Evolutionary conservation across 495 filamentous ascomycete genomes (phyloP), one percentile per base, ranked within the genome.

Genomic region (Podospora anserina): DNA sequence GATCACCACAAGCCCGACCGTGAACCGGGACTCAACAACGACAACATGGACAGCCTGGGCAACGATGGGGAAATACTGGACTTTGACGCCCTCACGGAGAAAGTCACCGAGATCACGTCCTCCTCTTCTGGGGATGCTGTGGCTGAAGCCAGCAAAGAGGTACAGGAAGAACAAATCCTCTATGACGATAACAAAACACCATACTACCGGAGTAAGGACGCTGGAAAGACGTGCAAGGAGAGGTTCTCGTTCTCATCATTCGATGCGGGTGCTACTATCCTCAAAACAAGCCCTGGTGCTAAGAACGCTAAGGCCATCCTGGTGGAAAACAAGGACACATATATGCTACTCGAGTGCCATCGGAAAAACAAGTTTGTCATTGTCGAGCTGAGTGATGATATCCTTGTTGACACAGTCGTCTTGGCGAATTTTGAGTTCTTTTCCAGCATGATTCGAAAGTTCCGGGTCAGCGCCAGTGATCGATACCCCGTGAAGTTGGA

Each of bases 361-460:
- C 88, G 88, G 30, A 82, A 91, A 74, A 94, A 97, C 79, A 97
- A 98, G 79, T 96, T 96, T 78, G 84, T 98, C 64, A 65, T 97
- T 70, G 86, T 99, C 64, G 94, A 99, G 77, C 78, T 89, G 44
- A 86, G 83, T 80, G 92, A 97, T 77, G 93, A 97, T 69, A 97
- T 99, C 64, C 84, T 97, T 57, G 90, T 99, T 65, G 95, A 99
- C 77, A 99, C 95, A 3, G 84, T 99, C 34, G 95, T 97, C 1
- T 85, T 99, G 20, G 94, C 95, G 56, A 99, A 98, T 78, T 99
- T 94, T 77, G 95, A 97, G 78, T 99, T 99, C 82, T 99, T 99
- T 81, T 96, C 92, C 63, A 96, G 92, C 69, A 97, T 97, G 84
- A 92, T 98, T 74, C 90, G 92, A 65, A 90, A 87, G 23, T 96